These are phyloP conservation scores for Aspergillus bertholletiae DNA, from an alignment of 495 filamentous ascomycete genomes.

Conservation along the genomic window DNA sequence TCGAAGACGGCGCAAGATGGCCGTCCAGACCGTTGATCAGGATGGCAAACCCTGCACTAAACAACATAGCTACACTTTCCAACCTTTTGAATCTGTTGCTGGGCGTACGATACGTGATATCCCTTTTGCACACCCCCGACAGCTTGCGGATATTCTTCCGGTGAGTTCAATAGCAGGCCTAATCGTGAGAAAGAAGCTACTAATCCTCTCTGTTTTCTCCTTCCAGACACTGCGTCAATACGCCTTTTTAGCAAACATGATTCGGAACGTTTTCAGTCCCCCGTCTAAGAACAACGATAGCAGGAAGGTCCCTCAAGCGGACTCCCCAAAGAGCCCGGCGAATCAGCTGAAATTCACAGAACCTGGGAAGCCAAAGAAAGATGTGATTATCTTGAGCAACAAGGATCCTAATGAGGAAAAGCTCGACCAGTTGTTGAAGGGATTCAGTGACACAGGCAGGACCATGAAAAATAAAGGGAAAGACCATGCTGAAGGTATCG, in stretches of 20 bases:
- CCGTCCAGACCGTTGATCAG: conserved; percentile 31
- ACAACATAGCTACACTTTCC: conserved; percentile 65
- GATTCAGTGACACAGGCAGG: not conserved
- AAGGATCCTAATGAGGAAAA: conserved; percentile 36
- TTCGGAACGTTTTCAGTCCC: conserved; percentile 56
- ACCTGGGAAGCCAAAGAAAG: conserved; percentile 10
- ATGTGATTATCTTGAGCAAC: conserved; percentile 35
- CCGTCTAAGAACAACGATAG: conserved; percentile 15
- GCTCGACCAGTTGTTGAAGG: conserved; percentile 27
- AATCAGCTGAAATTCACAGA: not conserved
- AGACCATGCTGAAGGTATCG: not conserved
- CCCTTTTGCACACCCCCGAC: conserved; percentile 82
- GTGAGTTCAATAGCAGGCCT: conserved; percentile 20
- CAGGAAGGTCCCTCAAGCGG: not conserved
- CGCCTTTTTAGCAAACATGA: conserved; percentile 60
- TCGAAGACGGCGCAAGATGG: conserved; percentile 30
- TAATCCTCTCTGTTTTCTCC: conserved; percentile 1
- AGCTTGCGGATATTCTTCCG: conserved; percentile 74
- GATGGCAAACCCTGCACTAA: conserved; percentile 40
- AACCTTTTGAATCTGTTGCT: conserved; percentile 64
- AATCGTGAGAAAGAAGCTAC: not conserved
- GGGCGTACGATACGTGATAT: conserved; percentile 66
- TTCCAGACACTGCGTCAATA: conserved; percentile 66
- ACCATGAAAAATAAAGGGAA: conserved; percentile 4
- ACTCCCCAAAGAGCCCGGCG: not conserved